Evolutionary conservation across 768 basidiomycete genomes (phyloP).

Genomic region (Podaxis carcinomalis): DNA sequence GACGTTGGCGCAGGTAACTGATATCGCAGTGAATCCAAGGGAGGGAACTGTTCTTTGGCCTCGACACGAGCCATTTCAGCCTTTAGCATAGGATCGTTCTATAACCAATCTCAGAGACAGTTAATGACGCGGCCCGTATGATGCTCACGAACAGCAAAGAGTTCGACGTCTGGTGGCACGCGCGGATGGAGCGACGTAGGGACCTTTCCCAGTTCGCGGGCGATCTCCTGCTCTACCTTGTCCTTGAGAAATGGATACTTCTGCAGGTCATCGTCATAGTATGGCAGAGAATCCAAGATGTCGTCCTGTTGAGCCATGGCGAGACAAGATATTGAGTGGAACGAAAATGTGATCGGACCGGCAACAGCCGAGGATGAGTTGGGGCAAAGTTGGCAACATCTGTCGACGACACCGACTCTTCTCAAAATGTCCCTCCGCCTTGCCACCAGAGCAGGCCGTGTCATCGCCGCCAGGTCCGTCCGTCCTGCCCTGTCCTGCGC

Average conservation of each 20-base stretch:
- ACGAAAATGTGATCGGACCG: constrained; percentile 19
- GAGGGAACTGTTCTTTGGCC: constrained; percentile 56
- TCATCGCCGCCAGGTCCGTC: constrained; percentile 35
- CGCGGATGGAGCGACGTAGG: constrained; percentile 62
- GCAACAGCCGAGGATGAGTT: constrained; percentile 28
- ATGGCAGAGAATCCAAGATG: constrained; percentile 85
- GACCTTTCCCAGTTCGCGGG: constrained; percentile 56
- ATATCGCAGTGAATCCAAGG: constrained; percentile 71
- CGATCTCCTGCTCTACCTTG: constrained; percentile 75
- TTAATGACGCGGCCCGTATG: constrained; percentile 2
- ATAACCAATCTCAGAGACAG: constrained; percentile 1
- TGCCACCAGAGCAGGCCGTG: constrained; percentile 38
- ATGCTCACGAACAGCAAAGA: constrained; percentile 66
- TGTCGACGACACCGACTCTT: constrained; percentile 15
- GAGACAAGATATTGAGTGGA: neutral
- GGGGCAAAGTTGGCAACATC: constrained; percentile 7
- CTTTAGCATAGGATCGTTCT: constrained; percentile 69
- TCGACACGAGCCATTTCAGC: constrained; percentile 76
- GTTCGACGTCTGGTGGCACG: constrained; percentile 58
- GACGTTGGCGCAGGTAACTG: constrained; percentile 66
- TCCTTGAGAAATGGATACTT: constrained; percentile 64
- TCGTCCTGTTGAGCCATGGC: constrained; percentile 18
- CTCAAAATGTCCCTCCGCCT: constrained; percentile 32
- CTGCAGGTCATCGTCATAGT: constrained; percentile 92
- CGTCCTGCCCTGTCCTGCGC: constrained; percentile 26